These are phyloP conservation scores for Rubus parviflorus DNA, from an alignment of 306 rosid species.

Conservation along the genomic window DNA sequence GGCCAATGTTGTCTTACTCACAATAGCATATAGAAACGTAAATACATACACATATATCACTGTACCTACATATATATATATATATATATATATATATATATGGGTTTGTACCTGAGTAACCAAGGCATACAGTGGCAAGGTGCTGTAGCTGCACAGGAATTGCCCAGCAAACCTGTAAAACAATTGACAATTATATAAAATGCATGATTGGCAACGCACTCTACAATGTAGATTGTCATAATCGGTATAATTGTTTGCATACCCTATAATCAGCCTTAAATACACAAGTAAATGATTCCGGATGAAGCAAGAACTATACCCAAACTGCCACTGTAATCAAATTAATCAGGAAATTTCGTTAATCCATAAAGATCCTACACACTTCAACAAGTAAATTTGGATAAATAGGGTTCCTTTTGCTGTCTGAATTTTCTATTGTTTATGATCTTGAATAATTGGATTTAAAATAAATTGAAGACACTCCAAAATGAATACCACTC, in stretches of 20 bases:
- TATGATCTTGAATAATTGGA: background rate
- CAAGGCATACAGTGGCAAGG: conserved; percentile 94
- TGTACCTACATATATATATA: background rate
- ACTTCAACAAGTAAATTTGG: background rate
- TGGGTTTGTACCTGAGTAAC: conserved; percentile 76
- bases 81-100: background rate
- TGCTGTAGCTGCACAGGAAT: conserved; percentile 94
- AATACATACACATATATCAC: background rate
- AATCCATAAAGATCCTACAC: conserved; percentile 3
- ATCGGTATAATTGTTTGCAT: conserved; percentile 32
- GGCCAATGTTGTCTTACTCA: background rate
- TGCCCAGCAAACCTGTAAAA: conserved; percentile 80
- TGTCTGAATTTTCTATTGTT: background rate
- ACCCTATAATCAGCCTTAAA: conserved; percentile 90
- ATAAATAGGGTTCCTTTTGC: background rate
- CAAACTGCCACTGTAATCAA: conserved; percentile 91
- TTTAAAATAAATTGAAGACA: background rate
- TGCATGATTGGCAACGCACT: conserved; percentile 14
- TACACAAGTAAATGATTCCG: conserved; percentile 70
- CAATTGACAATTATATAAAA: conserved; percentile 20
- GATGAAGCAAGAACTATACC: conserved; percentile 86
- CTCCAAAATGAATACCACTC: conserved; percentile 8
- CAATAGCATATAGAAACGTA: background rate
- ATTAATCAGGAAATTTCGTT: conserved; percentile 30
- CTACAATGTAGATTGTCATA: background rate